Percentiles rank a stretch among this genome's conserved stretches.
Evolutionary conservation across 2,329 filamentous ascomycete genomes (phyloP).

Genomic region (Orbilia brochopaga): DNA sequence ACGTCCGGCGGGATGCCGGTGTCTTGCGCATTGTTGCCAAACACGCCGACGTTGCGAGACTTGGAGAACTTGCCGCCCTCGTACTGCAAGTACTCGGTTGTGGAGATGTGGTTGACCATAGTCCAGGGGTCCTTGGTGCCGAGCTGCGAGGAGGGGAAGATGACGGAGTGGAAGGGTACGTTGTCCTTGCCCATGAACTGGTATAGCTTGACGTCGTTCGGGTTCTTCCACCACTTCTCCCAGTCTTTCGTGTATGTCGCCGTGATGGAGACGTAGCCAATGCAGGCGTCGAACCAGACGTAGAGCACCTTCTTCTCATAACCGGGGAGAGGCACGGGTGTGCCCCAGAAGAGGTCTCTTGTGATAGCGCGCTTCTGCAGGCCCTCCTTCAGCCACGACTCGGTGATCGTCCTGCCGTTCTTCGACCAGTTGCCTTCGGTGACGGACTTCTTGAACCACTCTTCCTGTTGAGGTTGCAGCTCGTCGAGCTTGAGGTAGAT

Average conservation of each 20-base stretch:
- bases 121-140: conserved; percentile 88
- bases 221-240: conserved; percentile 94
- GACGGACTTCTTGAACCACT: conserved; percentile 77
- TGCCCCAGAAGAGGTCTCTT: conserved; percentile 88
- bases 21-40: conserved; percentile 85
- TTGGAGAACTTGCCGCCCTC: conserved; percentile 92
- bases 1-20: conserved; percentile 84
- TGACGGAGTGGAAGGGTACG: conserved; percentile 84
- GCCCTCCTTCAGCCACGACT: conserved; percentile 82
- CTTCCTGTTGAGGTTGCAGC: conserved; percentile 75
- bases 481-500: conserved; percentile 87
- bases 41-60: conserved; percentile 85
- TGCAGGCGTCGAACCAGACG: conserved; percentile 91
- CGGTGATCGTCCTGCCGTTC: conserved; percentile 77
- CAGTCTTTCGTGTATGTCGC: conserved; percentile 86
- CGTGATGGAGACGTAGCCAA: conserved; percentile 94
- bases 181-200: conserved; percentile 97
- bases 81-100: conserved; percentile 88
- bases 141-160: conserved; percentile 86
- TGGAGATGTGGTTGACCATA: conserved; percentile 83
- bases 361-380: conserved; percentile 88
- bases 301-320: conserved; percentile 84
- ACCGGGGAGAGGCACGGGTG: conserved; percentile 60
- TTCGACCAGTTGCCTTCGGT: conserved; percentile 76
- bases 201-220: conserved; percentile 83